phyloP scores from a whole-genome alignment of 140 eudicot species.

The Stevia rebaudiana region DNA sequence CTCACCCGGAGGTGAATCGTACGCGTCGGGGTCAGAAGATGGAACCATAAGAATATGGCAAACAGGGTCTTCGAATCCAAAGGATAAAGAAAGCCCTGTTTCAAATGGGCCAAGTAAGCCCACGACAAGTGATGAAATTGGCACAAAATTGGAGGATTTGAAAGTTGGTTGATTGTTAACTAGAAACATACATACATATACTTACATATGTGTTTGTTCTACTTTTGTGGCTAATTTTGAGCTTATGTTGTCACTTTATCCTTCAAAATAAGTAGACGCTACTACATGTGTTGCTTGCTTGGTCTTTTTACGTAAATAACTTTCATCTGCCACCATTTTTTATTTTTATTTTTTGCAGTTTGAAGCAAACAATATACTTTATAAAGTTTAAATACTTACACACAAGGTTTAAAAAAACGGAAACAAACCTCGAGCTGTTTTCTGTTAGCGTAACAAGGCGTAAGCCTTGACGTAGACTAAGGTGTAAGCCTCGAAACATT shows the following conservation, averaged over 20 bases:
- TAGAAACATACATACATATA: constrained; percentile 12
- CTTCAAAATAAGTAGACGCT: constrained; percentile 28
- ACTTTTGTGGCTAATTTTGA: constrained; percentile 7
- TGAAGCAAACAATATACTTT: too few relatives aligned
- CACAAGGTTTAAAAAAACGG: too few relatives aligned
- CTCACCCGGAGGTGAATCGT: constrained; percentile 95
- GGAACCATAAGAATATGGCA: constrained; percentile 84
- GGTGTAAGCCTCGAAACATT: too few relatives aligned
- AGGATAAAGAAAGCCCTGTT: constrained; percentile 40
- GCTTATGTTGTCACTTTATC: constrained; percentile 25
- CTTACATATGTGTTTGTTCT: constrained; percentile 11
- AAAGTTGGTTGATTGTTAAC: constrained; percentile 17
- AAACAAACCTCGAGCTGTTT: too few relatives aligned
- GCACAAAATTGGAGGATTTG: constrained; percentile 56
- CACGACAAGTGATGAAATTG: constrained; percentile 42
- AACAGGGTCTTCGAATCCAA: constrained; percentile 35
- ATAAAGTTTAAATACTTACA: too few relatives aligned
- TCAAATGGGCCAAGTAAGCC: constrained; percentile 45
- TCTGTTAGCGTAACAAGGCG: too few relatives aligned
- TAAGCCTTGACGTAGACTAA: too few relatives aligned
- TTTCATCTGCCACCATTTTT: neutral
- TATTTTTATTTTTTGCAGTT: neutral
- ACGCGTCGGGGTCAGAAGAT: constrained; percentile 97
- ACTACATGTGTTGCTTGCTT: constrained; percentile 15
- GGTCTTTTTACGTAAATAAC: neutral